Evolutionary conservation across 139 green algal species (phyloP).

Genomic region (Astrephomene gubernaculifera): DNA sequence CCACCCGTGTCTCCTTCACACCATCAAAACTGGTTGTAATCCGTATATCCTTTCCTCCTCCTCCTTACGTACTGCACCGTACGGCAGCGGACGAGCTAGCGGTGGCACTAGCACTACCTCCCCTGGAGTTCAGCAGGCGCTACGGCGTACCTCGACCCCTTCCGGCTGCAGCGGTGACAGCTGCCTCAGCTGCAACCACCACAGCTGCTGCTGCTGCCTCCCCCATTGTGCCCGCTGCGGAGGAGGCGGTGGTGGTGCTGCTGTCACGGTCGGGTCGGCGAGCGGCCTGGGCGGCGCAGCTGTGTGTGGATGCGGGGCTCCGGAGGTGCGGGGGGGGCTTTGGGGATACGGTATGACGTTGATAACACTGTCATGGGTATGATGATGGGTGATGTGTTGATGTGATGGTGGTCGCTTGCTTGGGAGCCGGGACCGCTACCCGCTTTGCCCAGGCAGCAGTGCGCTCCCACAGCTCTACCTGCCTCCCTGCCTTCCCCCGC

Average conservation of each 20-base stretch:
- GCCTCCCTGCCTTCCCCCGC: too few relatives aligned
- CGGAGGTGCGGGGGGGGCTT: neutral
- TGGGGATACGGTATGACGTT: neutral
- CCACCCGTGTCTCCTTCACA: too few relatives aligned
- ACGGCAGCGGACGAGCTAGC: constrained; percentile 33
- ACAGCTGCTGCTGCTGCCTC: too few relatives aligned
- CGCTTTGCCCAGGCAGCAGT: neutral
- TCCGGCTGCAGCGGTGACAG: too few relatives aligned
- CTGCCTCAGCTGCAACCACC: too few relatives aligned
- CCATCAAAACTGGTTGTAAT: too few relatives aligned
- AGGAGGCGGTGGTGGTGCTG: constrained; percentile 9
- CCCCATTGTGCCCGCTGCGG: neutral
- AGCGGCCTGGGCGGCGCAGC: constrained; percentile 41
- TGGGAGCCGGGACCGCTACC: neutral
- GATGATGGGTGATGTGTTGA: too few relatives aligned
- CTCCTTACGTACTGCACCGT: too few relatives aligned
- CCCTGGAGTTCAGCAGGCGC: constrained; percentile 1
- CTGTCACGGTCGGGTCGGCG: neutral
- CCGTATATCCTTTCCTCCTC: too few relatives aligned
- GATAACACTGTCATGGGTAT: too few relatives aligned
- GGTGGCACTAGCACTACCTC: constrained; percentile 20
- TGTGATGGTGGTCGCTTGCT: neutral
- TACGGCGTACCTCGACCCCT: constrained; percentile 12
- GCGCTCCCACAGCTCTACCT: too few relatives aligned
- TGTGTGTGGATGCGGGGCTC: constrained; percentile 33